A percentile compares a stretch with the other conserved stretches of the same genome.
Conservation (phyloP, 1,139 yeast genomes). For the Candida smagusa region DNA sequence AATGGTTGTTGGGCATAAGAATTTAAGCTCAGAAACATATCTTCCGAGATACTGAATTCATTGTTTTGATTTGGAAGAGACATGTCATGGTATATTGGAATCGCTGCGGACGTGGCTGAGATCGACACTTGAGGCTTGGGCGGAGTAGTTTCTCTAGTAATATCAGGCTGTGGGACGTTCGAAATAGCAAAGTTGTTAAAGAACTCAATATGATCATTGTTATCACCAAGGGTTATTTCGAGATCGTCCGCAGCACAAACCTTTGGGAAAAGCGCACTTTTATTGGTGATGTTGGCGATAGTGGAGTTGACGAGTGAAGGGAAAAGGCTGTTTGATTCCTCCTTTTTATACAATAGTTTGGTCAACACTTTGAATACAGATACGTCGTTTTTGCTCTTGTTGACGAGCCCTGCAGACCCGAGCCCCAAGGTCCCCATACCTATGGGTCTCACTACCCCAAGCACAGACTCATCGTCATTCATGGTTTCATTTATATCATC, state of each 20-base stretch:
- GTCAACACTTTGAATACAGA: constrained; percentile 12
- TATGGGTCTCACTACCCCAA: too few species aligned
- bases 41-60: not conserved
- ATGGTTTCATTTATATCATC: too few species aligned
- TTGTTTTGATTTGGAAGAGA: not conserved
- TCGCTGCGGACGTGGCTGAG: constrained; percentile 7
- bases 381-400: too few species aligned
- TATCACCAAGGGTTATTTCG: constrained; percentile 12
- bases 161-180: not conserved
- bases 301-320: constrained; percentile 8
- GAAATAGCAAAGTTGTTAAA: constrained; percentile 6
- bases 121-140: constrained; percentile 1
- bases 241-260: constrained; percentile 18
- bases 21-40: not conserved
- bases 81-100: constrained; percentile 5
- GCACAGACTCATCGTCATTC: too few species aligned
- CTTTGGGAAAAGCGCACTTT: constrained; percentile 10
- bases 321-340: constrained; percentile 7
- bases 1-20: not conserved
- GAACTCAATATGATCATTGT: constrained; percentile 16
- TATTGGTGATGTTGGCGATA: constrained; percentile 10
- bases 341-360: constrained; percentile 11
- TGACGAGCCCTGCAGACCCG: too few species aligned
- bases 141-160: not conserved
- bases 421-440: too few species aligned